A percentile compares a stretch with the other conserved stretches of the same genome.
Evolutionary conservation across 805 yeast genomes (phyloP).

Genomic region (Huiozyma naganishii): DNA sequence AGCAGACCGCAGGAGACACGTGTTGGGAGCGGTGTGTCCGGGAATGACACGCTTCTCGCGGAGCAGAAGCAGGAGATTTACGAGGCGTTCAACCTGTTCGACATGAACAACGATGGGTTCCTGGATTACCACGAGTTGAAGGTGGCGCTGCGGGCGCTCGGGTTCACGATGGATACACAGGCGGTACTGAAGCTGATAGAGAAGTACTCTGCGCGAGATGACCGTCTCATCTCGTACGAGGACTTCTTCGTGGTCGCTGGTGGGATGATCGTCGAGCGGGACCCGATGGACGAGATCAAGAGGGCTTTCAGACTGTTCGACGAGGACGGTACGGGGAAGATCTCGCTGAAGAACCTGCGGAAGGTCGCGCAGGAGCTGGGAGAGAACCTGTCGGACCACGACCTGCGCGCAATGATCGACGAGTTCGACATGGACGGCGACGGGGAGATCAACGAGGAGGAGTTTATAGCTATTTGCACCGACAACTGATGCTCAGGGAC

Average conservation of each 20-base stretch:
- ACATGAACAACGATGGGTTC: slow-evolving; percentile 82
- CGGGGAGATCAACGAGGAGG: slow-evolving; percentile 87
- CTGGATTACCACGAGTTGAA: slow-evolving; percentile 89
- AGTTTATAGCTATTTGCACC: slow-evolving; percentile 79
- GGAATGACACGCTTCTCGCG: slow-evolving; percentile 37
- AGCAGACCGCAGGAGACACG: no score
- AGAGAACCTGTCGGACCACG: slow-evolving; percentile 85
- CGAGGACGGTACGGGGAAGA: slow-evolving; percentile 79
- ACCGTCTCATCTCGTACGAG: slow-evolving; percentile 66
- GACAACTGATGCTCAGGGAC: slow-evolving; percentile 36
- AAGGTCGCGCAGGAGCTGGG: slow-evolving; percentile 89
- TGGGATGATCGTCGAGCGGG: slow-evolving; percentile 71
- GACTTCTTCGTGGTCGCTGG: slow-evolving; percentile 70
- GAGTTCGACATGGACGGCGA: slow-evolving; percentile 95
- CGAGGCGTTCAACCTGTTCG: slow-evolving; percentile 87
- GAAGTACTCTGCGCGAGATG: slow-evolving; percentile 56
- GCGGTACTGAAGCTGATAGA: slow-evolving; percentile 68
- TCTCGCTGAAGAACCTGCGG: slow-evolving; percentile 68
- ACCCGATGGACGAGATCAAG: slow-evolving; percentile 84
- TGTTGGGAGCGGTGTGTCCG: no score
- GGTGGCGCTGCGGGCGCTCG: slow-evolving; percentile 89
- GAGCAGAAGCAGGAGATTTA: slow-evolving; percentile 86
- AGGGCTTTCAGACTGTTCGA: slow-evolving; percentile 87
- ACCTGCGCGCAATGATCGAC: slow-evolving; percentile 90
- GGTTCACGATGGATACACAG: slow-evolving; percentile 70